Base-by-base conservation (phyloP, 169 alveolate species). In the Plasmodium malariae region DNA sequence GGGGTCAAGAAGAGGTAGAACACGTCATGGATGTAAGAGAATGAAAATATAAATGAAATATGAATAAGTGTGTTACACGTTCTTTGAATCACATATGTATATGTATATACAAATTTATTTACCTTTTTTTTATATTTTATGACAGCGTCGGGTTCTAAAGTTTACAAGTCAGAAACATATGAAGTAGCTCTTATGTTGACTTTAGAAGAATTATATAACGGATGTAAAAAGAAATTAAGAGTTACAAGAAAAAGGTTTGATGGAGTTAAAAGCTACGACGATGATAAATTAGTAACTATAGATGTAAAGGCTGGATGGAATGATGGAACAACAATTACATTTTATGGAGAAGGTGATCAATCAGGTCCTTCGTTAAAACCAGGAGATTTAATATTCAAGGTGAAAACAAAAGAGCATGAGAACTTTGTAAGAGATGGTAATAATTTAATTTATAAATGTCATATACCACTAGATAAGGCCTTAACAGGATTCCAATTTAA, bases 281-380 rank as follows among this genome's bases (percentile, higher is more conserved):
- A 94, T 71, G 97, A 94, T 68, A 94, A 94, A 63, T 91, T 94
- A 3, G 95, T 94, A 14, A 94, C 93, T 60, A 92, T 94, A n/a
- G 97, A 94, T 73, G 85, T 94, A 30, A 94, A 94, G 73, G 96
- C 97, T 92, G 95, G 97, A 6, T 94, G 97, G 97, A 94, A 93
- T 59, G 97, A 94, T 74, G 97, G 97, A n/a, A 94, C 97, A 5
- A 94, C 88, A 86, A 55, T 94, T 43, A 94, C 97, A 14, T 94
- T 92, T 60, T 45, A 95, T 2, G 94, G 97, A 32, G 97, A 94
- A 72, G 97, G 97, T 7, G 97, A 94, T 62, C 97, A 94, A 78
- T 94, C 91, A 37, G 45, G 95, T 3, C 97, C 97, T 40, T 71
- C 78, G 48, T 37, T 90, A 17, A 51, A 94, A 1, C 97, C 97